Evolutionary conservation across 2,329 filamentous ascomycete species (phyloP).

Genomic region (Neopestalotiopsis rosae): DNA sequence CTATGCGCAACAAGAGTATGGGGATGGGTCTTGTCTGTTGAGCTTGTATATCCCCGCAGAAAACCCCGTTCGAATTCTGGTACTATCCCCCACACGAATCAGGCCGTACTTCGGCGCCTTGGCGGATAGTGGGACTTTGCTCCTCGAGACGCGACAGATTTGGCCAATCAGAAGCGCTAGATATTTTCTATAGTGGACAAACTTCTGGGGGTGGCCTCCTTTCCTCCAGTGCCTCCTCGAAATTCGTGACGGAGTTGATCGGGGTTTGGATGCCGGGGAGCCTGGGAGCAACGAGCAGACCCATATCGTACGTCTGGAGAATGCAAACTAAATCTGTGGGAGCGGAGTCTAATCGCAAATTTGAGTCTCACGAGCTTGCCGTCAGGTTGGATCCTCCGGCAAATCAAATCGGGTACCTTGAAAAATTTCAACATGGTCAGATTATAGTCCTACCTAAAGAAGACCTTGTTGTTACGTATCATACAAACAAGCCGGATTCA

Average conservation of each 20-base stretch:
- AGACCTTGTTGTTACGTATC: not conserved
- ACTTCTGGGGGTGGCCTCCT: slow-evolving; percentile 2
- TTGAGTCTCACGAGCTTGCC: slow-evolving; percentile 1
- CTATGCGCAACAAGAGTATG: not conserved
- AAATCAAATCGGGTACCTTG: not conserved
- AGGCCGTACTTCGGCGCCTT: slow-evolving; percentile 35
- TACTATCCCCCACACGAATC: slow-evolving; percentile 15
- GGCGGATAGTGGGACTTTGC: slow-evolving; percentile 20
- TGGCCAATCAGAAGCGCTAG: not conserved
- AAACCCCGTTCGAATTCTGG: slow-evolving; percentile 18
- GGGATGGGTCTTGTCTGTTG: not conserved
- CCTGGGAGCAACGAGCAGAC: not conserved
- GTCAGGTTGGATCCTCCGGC: not conserved
- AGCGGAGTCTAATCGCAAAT: not conserved
- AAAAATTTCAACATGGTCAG: not conserved
- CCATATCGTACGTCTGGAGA: slow-evolving; percentile 5
- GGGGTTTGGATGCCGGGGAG: slow-evolving; percentile 7
- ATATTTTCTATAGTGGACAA: not conserved
- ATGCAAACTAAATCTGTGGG: slow-evolving; percentile 4
- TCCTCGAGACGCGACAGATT: slow-evolving; percentile 11
- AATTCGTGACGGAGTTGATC: slow-evolving; percentile 1
- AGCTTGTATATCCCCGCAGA: slow-evolving; percentile 9
- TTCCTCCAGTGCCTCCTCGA: not conserved
- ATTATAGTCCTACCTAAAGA: not conserved
- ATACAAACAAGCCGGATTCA: not conserved